These are phyloP conservation scores for Fusarium citri DNA, from an alignment of 2,329 filamentous ascomycete species.

Conservation along the genomic window DNA sequence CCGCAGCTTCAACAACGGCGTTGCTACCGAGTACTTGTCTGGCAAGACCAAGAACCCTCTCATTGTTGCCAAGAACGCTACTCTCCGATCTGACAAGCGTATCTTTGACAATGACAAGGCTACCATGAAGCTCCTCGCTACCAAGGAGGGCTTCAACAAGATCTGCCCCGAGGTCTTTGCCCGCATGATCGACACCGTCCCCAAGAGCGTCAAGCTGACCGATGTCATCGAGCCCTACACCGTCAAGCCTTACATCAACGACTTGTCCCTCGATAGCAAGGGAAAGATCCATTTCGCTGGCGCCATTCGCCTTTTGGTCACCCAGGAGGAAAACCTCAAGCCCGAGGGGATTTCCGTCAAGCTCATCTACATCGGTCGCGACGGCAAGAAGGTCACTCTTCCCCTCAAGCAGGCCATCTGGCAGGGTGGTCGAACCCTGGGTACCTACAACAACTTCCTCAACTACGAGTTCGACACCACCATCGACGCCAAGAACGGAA, in stretches of 20 bases:
- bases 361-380: constrained; percentile 29
- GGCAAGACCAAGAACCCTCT: constrained; percentile 58
- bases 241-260: constrained; percentile 49
- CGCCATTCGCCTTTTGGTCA: constrained; percentile 42
- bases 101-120: constrained; percentile 59
- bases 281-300: constrained; percentile 42
- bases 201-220: constrained; percentile 45
- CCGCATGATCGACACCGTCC: constrained; percentile 54
- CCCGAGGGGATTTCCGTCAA: constrained; percentile 25
- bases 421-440: constrained; percentile 32
- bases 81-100: constrained; percentile 55
- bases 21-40: constrained; percentile 58
- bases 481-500: constrained; percentile 42
- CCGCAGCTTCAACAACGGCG: constrained; percentile 56
- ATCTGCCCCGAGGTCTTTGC: constrained; percentile 48
- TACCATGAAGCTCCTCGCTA: constrained; percentile 54
- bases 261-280: constrained; percentile 45
- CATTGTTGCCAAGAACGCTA: constrained; percentile 53
- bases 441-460: constrained; percentile 44
- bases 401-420: not conserved
- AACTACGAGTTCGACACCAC: constrained; percentile 48
- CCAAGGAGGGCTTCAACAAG: constrained; percentile 51
- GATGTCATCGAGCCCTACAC: constrained; percentile 47
- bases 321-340: constrained; percentile 18
- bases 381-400: constrained; percentile 18